Conservation (phyloP, 2,329 filamentous ascomycete species). For the Sclerotiophoma versabilis region DNA sequence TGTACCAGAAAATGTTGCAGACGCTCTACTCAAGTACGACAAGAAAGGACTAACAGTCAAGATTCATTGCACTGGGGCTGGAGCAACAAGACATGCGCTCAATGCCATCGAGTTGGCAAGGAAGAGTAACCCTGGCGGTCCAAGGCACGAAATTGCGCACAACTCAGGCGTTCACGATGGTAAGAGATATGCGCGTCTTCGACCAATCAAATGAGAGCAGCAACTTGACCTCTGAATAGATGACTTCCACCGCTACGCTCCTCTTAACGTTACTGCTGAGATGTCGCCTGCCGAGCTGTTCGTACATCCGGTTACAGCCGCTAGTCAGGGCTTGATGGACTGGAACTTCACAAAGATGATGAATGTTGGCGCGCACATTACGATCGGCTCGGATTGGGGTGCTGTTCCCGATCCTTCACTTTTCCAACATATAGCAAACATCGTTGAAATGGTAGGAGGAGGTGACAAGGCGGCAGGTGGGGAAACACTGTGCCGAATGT, state of each 20-base stretch:
- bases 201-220: background rate
- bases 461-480: slow-evolving; percentile 21
- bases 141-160: slow-evolving; percentile 46
- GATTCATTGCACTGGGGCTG: slow-evolving; percentile 44
- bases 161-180: slow-evolving; percentile 29
- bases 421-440: slow-evolving; percentile 17
- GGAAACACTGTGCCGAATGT: slow-evolving; percentile 27
- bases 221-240: slow-evolving; percentile 10
- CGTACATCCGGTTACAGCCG: slow-evolving; percentile 18
- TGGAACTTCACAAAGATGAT: slow-evolving; percentile 41
- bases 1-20: slow-evolving; percentile 24
- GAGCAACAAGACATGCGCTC: slow-evolving; percentile 39
- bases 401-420: slow-evolving; percentile 25
- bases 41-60: slow-evolving; percentile 43
- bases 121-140: slow-evolving; percentile 32
- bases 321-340: slow-evolving; percentile 27
- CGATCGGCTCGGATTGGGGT: slow-evolving; percentile 40
- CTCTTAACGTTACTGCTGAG: slow-evolving; percentile 44
- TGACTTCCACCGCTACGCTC: slow-evolving; percentile 38
- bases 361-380: slow-evolving; percentile 34
- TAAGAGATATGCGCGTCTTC: background rate
- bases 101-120: slow-evolving; percentile 39
- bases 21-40: slow-evolving; percentile 41
- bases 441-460: slow-evolving; percentile 20
- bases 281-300: slow-evolving; percentile 44